These are phyloP conservation scores for Gliomastix tumulicola DNA, from an alignment of 2,329 filamentous ascomycete genomes.

Conservation along the genomic window DNA sequence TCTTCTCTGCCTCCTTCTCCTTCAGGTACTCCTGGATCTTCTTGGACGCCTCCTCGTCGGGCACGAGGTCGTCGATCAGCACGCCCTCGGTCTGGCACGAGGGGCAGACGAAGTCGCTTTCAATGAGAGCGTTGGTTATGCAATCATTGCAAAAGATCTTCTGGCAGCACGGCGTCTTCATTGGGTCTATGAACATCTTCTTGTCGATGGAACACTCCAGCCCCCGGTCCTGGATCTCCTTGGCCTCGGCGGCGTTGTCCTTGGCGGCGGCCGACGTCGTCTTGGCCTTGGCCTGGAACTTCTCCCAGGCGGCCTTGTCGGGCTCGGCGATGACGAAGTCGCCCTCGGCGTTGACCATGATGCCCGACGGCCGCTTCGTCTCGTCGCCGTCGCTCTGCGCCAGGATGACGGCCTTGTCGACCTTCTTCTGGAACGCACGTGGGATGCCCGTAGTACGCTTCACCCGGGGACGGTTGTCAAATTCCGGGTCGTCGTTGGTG, in stretches of 20 bases:
- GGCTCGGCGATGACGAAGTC: slow-evolving; percentile 96
- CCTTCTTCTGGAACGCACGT: slow-evolving; percentile 87
- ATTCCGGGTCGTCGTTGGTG: slow-evolving; percentile 96
- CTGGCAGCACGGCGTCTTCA: slow-evolving; percentile 97
- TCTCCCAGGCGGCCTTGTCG: slow-evolving; percentile 93
- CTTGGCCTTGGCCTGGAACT: slow-evolving; percentile 92
- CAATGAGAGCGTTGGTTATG: slow-evolving; percentile 97
- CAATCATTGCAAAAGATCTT: slow-evolving; percentile 99
- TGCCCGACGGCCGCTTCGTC: slow-evolving; percentile 76
- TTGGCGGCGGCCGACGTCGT: slow-evolving; percentile 78
- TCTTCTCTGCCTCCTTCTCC: slow-evolving; percentile 40
- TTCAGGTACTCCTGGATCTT: slow-evolving; percentile 72
- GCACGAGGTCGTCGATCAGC: slow-evolving; percentile 81
- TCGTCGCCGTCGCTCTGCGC: slow-evolving; percentile 70
- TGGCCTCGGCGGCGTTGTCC: slow-evolving; percentile 68
- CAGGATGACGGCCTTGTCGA: slow-evolving; percentile 80
- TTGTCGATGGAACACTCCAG: slow-evolving; percentile 95
- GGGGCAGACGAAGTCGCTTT: slow-evolving; percentile 95
- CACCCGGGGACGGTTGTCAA: slow-evolving; percentile 85
- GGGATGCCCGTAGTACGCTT: slow-evolving; percentile 97
- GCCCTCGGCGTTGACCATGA: slow-evolving; percentile 97
- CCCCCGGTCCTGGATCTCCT: slow-evolving; percentile 81
- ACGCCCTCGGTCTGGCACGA: slow-evolving; percentile 86
- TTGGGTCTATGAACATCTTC: slow-evolving; percentile 95
- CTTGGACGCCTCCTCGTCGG: slow-evolving; percentile 70